A percentile compares a stretch with the other conserved stretches of the same genome.
phyloP scores from a whole-genome alignment of 1,284 basidiomycete species.

The Kalmanozyma brasiliensis region DNA sequence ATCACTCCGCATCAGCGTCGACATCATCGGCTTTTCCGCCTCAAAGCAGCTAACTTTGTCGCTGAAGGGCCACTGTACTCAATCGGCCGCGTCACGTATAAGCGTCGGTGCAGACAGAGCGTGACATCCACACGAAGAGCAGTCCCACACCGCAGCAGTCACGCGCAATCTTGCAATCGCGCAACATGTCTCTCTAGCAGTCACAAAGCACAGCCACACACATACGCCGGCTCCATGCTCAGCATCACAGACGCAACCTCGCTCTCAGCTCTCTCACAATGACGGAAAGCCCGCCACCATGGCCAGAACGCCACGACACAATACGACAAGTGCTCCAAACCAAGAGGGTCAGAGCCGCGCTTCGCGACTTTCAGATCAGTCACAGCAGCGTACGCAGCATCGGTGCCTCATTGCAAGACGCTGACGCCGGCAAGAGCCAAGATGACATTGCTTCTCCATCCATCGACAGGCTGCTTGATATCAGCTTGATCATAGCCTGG shows the following conservation, averaged over 20 bases:
- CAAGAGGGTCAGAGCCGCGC: conserved; percentile 25
- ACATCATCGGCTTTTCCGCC: no score
- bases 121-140: no score
- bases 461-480: conserved; percentile 42
- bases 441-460: background rate
- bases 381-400: conserved; percentile 5
- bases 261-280: conserved; percentile 6
- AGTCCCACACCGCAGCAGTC: no score
- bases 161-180: no score
- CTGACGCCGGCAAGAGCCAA: conserved; percentile 9
- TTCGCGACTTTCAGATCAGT: conserved; percentile 43
- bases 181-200: background rate
- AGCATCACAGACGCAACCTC: background rate
- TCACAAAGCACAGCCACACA: background rate
- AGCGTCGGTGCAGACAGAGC: no score
- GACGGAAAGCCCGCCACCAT: conserved; percentile 18
- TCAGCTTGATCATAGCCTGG: conserved; percentile 53
- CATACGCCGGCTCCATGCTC: background rate
- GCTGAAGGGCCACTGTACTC: no score
- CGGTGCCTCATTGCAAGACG: background rate
- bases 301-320: conserved; percentile 31
- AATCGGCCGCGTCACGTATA: no score
- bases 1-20: no score
- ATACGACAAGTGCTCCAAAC: conserved; percentile 22
- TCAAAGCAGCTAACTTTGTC: no score